Conservation (phyloP, 2,329 filamentous ascomycete genomes). For the Penicillium brasilianum region DNA sequence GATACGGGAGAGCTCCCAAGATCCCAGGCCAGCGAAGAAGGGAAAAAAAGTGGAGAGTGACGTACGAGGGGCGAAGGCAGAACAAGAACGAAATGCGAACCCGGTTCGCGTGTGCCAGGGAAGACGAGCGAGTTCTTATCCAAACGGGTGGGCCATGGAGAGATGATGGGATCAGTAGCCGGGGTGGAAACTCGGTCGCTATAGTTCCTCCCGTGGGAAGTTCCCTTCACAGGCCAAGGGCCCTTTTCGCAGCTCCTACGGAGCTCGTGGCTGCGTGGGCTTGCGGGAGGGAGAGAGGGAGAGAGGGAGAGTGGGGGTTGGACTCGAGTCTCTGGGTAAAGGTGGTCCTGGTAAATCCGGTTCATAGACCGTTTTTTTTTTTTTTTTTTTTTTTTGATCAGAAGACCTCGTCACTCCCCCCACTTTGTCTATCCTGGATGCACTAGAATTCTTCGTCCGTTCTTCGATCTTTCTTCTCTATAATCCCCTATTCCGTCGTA, state of each 20-base stretch:
- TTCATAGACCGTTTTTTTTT: slow-evolving; percentile 21
- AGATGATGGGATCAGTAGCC: not conserved
- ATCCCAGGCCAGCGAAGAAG: not conserved
- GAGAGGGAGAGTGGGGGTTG: not conserved
- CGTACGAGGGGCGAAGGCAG: slow-evolving; percentile 33
- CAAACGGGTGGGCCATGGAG: slow-evolving; percentile 10
- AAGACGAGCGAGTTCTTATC: slow-evolving; percentile 20
- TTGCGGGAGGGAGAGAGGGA: no score
- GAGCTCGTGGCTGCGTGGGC: no score
- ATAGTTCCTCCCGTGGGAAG: not conserved
- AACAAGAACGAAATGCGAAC: slow-evolving; percentile 15
- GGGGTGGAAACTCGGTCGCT: slow-evolving; percentile 1
- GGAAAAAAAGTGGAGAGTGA: slow-evolving; percentile 26
- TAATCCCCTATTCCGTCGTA: not conserved
- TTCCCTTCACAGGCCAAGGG: no score
- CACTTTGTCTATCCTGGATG: slow-evolving; percentile 18
- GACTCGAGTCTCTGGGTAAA: no score
- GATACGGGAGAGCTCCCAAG: slow-evolving; percentile 12
- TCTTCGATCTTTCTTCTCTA: not conserved
- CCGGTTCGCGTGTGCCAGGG: slow-evolving; percentile 13
- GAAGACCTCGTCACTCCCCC: slow-evolving; percentile 38
- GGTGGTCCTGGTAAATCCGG: slow-evolving; percentile 25
- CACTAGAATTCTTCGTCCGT: not conserved
- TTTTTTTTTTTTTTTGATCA: slow-evolving; percentile 39
- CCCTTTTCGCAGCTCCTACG: no score